phyloP scores from a whole-genome alignment of 2,329 filamentous ascomycete genomes.

The Hypoxylon sp. region DNA sequence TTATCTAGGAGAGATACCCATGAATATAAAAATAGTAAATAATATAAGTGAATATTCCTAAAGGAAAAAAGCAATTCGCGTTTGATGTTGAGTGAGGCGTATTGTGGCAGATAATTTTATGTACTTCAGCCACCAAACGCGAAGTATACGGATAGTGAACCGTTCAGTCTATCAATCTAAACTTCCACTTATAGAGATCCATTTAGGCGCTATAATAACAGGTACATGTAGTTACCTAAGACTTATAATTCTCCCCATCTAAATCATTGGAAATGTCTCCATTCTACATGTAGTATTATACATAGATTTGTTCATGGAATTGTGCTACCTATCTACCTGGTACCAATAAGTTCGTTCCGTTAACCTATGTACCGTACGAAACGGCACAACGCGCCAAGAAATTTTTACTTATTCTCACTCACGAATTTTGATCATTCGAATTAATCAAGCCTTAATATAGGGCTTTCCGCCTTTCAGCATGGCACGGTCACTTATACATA shows the following conservation, averaged over 20 bases:
- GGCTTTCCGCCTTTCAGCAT: neutral
- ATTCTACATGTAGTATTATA: neutral
- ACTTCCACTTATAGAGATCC: neutral
- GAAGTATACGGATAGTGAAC: neutral
- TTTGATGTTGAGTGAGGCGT: neutral
- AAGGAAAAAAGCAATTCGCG: neutral
- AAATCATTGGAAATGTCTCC: neutral
- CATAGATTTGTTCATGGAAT: no score
- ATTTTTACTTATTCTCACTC: neutral
- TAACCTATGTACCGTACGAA: constrained; percentile 9
- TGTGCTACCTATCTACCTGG: no score
- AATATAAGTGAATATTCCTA: neutral
- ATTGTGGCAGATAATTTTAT: neutral
- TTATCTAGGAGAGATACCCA: neutral
- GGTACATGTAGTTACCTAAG: neutral
- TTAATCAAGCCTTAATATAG: neutral
- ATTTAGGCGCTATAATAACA: neutral
- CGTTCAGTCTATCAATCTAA: neutral
- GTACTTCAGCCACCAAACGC: neutral
- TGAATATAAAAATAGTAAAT: neutral
- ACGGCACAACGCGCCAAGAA: constrained; percentile 13
- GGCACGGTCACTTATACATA: neutral
- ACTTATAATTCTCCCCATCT: neutral
- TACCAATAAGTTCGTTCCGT: neutral
- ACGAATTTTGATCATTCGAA: neutral